Evolutionary conservation across 176 grass and related monocot species (phyloP), one percentile per base, ranked within the genome.

Genomic region (Ananas comosus): DNA sequence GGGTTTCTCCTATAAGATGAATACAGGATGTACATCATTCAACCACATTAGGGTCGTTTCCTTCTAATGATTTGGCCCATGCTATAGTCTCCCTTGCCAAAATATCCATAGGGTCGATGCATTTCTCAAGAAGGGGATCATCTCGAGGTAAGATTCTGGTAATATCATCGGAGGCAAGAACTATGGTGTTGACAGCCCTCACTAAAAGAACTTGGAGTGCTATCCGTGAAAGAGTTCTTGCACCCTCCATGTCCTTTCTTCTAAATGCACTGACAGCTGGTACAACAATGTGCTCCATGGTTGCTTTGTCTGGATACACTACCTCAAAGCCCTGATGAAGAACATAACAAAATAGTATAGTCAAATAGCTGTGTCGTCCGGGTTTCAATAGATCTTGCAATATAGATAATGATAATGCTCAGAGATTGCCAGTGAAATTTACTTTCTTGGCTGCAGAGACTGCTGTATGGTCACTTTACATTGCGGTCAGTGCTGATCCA

Each of bases 171-270:
- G 92, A 92, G 53, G 89, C 89, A 69, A 92, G 86, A 53, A 92
- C 68, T 51, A 96, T 68, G 61, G 28, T 74, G 67, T 82, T 89
- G 64, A 74, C 81, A 83, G 88, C 89, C 80, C 75, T 81, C 67
- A 91, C 83, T 11, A 92, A 77, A 76, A 96, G 79, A 91, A 92
- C 59, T 63, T 90, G 81, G 70, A 96, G 82, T 9, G 86, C 75
- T 66, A 96, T 89, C 76, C 79, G 81, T 58, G 90, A 64, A 10
- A 92, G 79, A 73, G 83, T 89, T 76, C 68, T 92, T 2, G 88
- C 81, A 17, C 86, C 92, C 79, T 87, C 78, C 49, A 80, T 80
- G 81, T 96, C 88, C 49, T 88, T 87, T 16, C 80, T 91, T 63
- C 69, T 78, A 51, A 87, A 87, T 66, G 93, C 73, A 57, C 71